Conservation (phyloP, 306 rosid genomes). For the Lablab purpureus region DNA sequence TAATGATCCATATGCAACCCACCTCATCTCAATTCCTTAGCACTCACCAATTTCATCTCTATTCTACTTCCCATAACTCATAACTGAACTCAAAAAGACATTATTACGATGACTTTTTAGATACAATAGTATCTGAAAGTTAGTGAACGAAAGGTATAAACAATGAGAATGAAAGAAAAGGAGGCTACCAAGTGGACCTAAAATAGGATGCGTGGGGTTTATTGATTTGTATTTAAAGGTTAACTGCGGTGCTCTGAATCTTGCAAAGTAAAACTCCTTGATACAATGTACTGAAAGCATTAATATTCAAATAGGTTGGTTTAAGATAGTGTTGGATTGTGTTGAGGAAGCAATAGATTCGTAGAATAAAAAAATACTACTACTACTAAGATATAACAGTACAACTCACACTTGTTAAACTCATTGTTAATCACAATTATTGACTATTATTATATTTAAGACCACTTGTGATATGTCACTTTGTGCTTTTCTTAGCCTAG, state of each 20-base stretch:
- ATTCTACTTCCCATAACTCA: background rate
- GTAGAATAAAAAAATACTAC: background rate
- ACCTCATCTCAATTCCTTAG: background rate
- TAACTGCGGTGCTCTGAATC: conserved; percentile 45
- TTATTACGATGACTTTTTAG: background rate
- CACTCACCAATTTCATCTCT: background rate
- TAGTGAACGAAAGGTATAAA: background rate
- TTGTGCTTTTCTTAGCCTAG: conserved; percentile 24
- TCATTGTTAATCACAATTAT: conserved; percentile 17
- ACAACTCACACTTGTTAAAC: conserved; percentile 30
- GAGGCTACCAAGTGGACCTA: background rate
- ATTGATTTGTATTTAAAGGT: background rate
- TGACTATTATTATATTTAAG: background rate
- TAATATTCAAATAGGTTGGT: conserved; percentile 18
- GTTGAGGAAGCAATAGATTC: conserved; percentile 42
- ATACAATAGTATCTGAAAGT: background rate
- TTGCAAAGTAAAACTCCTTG: conserved; percentile 15
- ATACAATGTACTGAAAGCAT: conserved; percentile 40
- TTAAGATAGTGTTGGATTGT: conserved; percentile 40
- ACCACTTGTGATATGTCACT: conserved; percentile 42
- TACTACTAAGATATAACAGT: background rate
- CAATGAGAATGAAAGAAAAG: background rate
- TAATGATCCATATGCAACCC: conserved; percentile 17
- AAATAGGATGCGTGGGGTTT: background rate
- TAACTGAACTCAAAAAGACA: background rate